Base-by-base conservation (phyloP, 78 protist species). In the Speleostelium caveatum region DNA sequence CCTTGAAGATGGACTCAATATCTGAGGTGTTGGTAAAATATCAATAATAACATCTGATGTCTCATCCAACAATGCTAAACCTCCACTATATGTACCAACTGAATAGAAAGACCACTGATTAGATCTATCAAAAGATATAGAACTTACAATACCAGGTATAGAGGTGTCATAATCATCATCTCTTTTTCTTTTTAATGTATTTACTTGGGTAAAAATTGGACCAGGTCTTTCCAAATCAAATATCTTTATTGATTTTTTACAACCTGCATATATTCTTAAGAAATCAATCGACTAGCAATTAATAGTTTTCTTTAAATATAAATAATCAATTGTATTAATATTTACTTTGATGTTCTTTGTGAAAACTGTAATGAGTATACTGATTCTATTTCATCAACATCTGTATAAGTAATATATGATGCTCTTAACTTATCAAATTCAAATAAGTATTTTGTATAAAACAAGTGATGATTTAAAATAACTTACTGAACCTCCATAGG, bases 331-430 rank as follows among this genome's bases (percentile, higher is more conserved):
- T 56, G 1, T 56, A 21, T n/a, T 21, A 63, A 38, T 32, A 75
- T n/a, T 2, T 75, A 75, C 86, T 62, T 76, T 21, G 32, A 24
- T 1, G 68, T 75, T 35, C 32, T 41, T 28, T 56, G 24, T 30
- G 30, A 51, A 66, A 80, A 80, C 35, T 80, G 77, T 21, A 65
- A 32, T 26, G 71, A 80, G 28, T 66, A 66, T 0, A 77, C 89
- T n/a, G 89, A 53, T 68, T 80, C 89, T 22, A 80, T 49, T 38
- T 68, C 65, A 56, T 80, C 89, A 36, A 53, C 72, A 80, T 80
- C 89, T 67, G 45, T 80, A 71, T 60, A 80, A 16, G 89, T 73
- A 33, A 53, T 51, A 65, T 80, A 72, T 32, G 60, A 24, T 33
- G 61, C 28, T 42, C 75, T 69, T 69, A 33, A 33, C 19, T 26